These are phyloP conservation scores for Pyrenochaeta sp. DNA, from an alignment of 2,329 filamentous ascomycete genomes.

Conservation along the genomic window DNA sequence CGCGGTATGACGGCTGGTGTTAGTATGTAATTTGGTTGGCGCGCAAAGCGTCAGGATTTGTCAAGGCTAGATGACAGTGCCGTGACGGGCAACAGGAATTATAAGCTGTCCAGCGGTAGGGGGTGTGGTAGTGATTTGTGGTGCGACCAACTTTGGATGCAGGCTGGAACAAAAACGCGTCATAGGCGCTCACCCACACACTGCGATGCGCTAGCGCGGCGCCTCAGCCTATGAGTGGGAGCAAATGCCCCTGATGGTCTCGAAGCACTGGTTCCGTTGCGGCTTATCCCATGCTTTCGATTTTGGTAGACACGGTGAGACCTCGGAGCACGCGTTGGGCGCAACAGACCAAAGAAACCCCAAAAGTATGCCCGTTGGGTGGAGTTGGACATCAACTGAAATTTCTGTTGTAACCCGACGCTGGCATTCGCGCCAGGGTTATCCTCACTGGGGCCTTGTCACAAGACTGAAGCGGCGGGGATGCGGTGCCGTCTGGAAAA, in stretches of 20 bases:
- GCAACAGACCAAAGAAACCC: no score
- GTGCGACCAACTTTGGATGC: slow-evolving; percentile 33
- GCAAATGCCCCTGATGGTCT: slow-evolving; percentile 9
- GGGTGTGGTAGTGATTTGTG: slow-evolving; percentile 21
- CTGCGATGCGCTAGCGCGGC: slow-evolving; percentile 18
- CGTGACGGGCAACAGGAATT: slow-evolving; percentile 15
- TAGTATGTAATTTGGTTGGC: background rate
- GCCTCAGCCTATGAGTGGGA: slow-evolving; percentile 18
- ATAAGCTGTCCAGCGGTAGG: slow-evolving; percentile 18
- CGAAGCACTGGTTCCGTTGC: slow-evolving; percentile 18
- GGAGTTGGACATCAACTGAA: background rate
- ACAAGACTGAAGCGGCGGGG: slow-evolving; percentile 18
- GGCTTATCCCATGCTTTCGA: slow-evolving; percentile 3
- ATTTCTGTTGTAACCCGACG: slow-evolving; percentile 8
- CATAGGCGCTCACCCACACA: slow-evolving; percentile 30
- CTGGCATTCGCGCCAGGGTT: slow-evolving; percentile 14
- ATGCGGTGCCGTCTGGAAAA: slow-evolving; percentile 11
- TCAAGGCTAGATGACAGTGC: slow-evolving; percentile 5
- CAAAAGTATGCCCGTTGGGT: slow-evolving; percentile 1
- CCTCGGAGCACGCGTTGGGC: no score
- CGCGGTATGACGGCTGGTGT: slow-evolving; percentile 2
- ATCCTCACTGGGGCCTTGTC: slow-evolving; percentile 27
- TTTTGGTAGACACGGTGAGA: slow-evolving; percentile 7
- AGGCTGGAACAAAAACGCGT: slow-evolving; percentile 29
- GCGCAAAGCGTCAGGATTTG: slow-evolving; percentile 5